Conservation (phyloP, 2,329 filamentous ascomycete species). For the Aspergillus brasiliensis region DNA sequence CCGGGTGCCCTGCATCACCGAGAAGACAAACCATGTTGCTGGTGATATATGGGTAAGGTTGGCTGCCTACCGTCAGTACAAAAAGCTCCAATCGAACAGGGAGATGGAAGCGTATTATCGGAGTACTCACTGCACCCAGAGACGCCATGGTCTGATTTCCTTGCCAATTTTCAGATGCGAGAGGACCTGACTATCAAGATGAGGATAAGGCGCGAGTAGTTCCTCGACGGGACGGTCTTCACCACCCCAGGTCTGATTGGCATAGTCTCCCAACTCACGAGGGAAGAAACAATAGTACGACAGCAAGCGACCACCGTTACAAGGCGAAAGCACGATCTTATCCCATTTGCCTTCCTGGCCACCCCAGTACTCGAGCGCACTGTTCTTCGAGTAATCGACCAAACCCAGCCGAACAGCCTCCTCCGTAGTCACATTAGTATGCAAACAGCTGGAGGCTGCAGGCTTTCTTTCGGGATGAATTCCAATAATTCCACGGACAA, state of each 20-base stretch:
- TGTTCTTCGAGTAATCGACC: constrained; percentile 63
- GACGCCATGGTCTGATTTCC: constrained; percentile 66
- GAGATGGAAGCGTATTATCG: neutral
- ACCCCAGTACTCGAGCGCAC: constrained; percentile 70
- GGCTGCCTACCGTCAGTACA: constrained; percentile 17
- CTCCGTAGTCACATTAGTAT: constrained; percentile 64
- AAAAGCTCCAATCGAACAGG: neutral
- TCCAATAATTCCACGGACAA: constrained; percentile 65
- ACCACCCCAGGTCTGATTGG: constrained; percentile 61
- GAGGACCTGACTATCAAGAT: constrained; percentile 61
- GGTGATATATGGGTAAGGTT: constrained; percentile 61
- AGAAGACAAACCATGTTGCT: constrained; percentile 59
- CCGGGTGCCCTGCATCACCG: constrained; percentile 68
- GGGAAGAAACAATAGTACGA: constrained; percentile 74
- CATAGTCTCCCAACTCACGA: constrained; percentile 61
- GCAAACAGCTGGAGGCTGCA: constrained; percentile 63
- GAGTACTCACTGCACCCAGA: constrained; percentile 58
- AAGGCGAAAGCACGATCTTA: constrained; percentile 72
- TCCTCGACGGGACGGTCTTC: constrained; percentile 58
- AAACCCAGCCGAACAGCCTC: constrained; percentile 63
- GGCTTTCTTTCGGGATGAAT: constrained; percentile 62
- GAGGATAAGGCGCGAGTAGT: constrained; percentile 61
- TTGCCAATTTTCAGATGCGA: constrained; percentile 61
- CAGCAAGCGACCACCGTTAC: constrained; percentile 65
- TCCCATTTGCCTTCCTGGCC: constrained; percentile 62